Evolutionary conservation across 805 yeast genomes (phyloP), one percentile per base, ranked within the genome.

Genomic region (Candida vartiovaarae): DNA sequence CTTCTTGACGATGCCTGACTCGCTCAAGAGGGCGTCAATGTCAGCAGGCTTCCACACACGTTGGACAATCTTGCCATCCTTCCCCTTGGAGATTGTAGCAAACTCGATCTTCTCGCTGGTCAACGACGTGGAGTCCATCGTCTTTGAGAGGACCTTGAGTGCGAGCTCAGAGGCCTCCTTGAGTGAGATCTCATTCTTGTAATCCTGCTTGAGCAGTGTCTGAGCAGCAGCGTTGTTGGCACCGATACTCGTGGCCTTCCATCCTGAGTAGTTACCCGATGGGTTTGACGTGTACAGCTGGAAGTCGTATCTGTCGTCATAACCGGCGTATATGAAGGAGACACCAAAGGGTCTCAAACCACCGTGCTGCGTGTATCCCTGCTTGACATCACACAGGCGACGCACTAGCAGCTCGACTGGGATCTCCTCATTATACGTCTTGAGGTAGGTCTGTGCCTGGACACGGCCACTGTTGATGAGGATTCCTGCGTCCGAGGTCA

Each of bases 261-360:
- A 93, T 26, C 99, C 98, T 23, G 95, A 79, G 64, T 90, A 93
- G 67, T 93, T 93, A 27, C 99, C 99, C 0, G 96, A 86, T 10
- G 99, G 99, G 62, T 93, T 93, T 25, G 95, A 84, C 5, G 96
- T 90, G 68, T 82, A 93, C 53, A 93, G 72, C 65, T 93, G 99
- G 72, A 84, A 93, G 30, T 89, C 89, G 57, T 82, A 82, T 57
- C 87, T 70, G 42, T 88, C 91, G 63, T 93, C 99, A 60, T 82
- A 84, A 6, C 99, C 99, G 5, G 98, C 99, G 60, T 86, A 93
- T 48, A 93, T 77, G 66, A 93, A 90, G 41, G 95, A 84, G 34
- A 93, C 99, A 59, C 99, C 99, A 63, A 89, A 93, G 23, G 99
- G 99, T 66, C 99, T 83, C 59, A 93, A 75, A 32, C 99, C 99